Base-by-base conservation (phyloP, 805 yeast species). In the Hanseniaspora valbyensis region DNA sequence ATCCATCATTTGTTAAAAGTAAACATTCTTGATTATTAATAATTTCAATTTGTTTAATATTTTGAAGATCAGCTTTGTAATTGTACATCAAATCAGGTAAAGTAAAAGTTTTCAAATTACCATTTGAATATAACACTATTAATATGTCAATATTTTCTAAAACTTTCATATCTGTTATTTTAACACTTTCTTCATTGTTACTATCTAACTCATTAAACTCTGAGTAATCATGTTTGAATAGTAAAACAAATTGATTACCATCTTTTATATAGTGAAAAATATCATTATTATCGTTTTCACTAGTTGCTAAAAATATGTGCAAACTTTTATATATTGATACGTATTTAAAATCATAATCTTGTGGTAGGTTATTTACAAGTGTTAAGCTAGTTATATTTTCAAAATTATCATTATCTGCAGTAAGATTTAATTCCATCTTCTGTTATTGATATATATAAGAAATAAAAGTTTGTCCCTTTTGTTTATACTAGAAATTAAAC, bases 221-320 rank as follows among this genome's bases (percentile, higher is more conserved):
- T 2, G 39, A 16, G 22, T 49, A 39, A 26, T 48, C 51, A 26
- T 48, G 51, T 22, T 48, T 48, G 19, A 48, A 48, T 2, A 48
- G 22, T 25, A 48, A 33, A 25, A 48, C 34, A 33, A 24, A 48
- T 7, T 28, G 18, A 9, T 37, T 29, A 10, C 25, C 44, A 16
- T 48, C 51, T 22, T 40, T 39, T 2, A 48, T 48, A 24, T 40
- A 48, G 21, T 48, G 51, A 33, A 48, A 48, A 5, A 48, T 21
- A 19, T 48, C 51, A 40, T 48, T 48, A 22, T 24, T 24, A 19
- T 39, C 25, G 5, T 6, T 19, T 22, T 22, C 12, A 4, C 21
- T 3, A 13, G 34, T 41, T 16, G 36, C 44, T 10, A 48, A 22
- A 40, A 48, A 40, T 16, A 48, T 25, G n/a, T 48, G 44, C n/a